phyloP scores from a whole-genome alignment of 2,329 filamentous ascomycete species.

The Macroventuria anomochaeta region DNA sequence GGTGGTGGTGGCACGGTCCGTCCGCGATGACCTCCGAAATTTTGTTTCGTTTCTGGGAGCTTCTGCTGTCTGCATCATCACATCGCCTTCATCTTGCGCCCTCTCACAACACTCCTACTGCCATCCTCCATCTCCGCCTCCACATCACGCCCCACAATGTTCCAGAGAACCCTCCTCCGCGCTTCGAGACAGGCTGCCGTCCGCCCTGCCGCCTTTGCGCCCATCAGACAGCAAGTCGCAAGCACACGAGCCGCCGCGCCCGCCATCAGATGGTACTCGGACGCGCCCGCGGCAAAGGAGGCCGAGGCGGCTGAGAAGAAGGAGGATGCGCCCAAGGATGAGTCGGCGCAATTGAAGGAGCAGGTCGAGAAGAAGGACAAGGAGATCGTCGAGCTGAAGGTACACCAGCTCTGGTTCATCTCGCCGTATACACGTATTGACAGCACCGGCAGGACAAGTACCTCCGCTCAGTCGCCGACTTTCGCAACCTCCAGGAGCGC shows the following conservation, averaged over 20 bases:
- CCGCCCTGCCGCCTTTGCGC: constrained; percentile 51
- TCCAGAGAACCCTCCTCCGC: constrained; percentile 59
- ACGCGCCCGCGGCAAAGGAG: constrained; percentile 54
- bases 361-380: constrained; percentile 75
- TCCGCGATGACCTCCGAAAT: constrained; percentile 23
- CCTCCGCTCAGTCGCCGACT: constrained; percentile 91
- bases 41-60: constrained; percentile 33
- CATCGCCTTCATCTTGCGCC: constrained; percentile 5
- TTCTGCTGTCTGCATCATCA: constrained; percentile 22
- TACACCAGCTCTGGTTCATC: constrained; percentile 50
- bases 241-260: constrained; percentile 39
- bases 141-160: constrained; percentile 48
- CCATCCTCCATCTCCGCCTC: not conserved
- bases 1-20: constrained; percentile 4
- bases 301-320: constrained; percentile 53
- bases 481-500: constrained; percentile 96
- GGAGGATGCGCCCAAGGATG: constrained; percentile 51
- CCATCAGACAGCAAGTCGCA: constrained; percentile 41
- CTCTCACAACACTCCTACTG: not conserved
- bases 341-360: constrained; percentile 58
- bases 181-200: constrained; percentile 54
- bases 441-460: constrained; percentile 77
- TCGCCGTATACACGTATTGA: not conserved
- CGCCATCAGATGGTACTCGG: constrained; percentile 54
- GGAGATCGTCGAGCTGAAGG: constrained; percentile 84